Base-by-base conservation (phyloP, 768 basidiomycete species). In the Tremella mesenterica region DNA sequence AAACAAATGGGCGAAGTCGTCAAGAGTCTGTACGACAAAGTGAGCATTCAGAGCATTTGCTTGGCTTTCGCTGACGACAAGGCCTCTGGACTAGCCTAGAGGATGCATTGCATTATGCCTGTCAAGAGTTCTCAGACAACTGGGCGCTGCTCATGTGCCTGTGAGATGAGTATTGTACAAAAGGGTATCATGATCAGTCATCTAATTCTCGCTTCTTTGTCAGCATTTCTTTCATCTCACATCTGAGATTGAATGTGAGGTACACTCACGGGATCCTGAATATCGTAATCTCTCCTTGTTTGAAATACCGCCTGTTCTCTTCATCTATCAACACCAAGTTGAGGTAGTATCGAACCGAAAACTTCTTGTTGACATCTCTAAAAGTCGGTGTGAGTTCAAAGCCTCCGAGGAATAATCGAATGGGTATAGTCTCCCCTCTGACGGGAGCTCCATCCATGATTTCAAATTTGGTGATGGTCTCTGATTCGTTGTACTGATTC, bases 361-460 rank as follows among this genome's bases (percentile, higher is more conserved):
- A 99, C 76, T 92, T 96, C 80, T 99, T 97, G 81, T 97, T 97
- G 58, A 97, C 89, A 60, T 97, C 93, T 21, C 95, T 82, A 82
- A 96, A 97, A 16, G 95, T 99, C 2, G 95, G 95, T 1, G 95
- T 97, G 52, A 99, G 78, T 74, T 99, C 95, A 72, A 97, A 99
- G 3, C 95, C 95, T 36, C 93, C 93, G 1, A 97, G 81, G 81
- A 96, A 99, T 25, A 97, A 78, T 44, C 93, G 85, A 58, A 99
- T 99, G 1, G 95, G 95, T 62, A 97, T 96, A 9, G 91, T 96
- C 75, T 99, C 95, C 48, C 93, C 92, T 77, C 90, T 80, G n/a
- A 96, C 90, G 1, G 93, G 93, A 6, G 92, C 89, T 2, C 92
- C 91, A 71, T 97, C 92, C 92, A 95, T 95, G 62, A 96, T 95